These are phyloP conservation scores for Saururus chinensis DNA, from an alignment of 164 flowering plant species.

Conservation along the genomic window DNA sequence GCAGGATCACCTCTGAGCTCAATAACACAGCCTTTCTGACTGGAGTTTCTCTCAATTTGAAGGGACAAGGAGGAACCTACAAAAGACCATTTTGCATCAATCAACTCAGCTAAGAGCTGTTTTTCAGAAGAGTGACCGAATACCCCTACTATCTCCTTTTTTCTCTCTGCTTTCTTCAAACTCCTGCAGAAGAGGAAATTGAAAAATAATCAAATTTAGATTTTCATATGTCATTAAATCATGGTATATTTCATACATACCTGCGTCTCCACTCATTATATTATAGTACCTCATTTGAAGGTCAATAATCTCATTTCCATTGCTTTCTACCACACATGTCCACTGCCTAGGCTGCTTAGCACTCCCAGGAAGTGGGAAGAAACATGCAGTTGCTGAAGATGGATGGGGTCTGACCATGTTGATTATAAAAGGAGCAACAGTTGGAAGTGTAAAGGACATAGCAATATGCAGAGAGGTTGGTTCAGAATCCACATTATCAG, in stretches of 20 bases:
- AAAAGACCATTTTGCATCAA: conserved; percentile 44
- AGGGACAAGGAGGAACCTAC: conserved; percentile 40
- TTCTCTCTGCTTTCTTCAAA: conserved; percentile 19
- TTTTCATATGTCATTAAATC: background rate
- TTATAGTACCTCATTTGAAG: conserved; percentile 73
- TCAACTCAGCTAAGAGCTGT: conserved; percentile 39
- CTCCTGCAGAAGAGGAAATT: conserved; percentile 15
- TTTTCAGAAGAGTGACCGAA: conserved; percentile 34
- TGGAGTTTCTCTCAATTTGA: conserved; percentile 22
- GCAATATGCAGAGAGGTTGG: conserved; percentile 60
- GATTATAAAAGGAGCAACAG: conserved; percentile 34
- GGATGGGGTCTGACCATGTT: conserved; percentile 41
- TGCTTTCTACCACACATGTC: conserved; percentile 46
- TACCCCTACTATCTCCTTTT: conserved; percentile 46
- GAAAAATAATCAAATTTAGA: background rate
- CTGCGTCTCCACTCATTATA: too few relatives aligned
- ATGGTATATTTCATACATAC: too few relatives aligned
- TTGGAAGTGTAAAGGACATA: conserved; percentile 60
- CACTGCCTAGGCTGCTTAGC: conserved; percentile 33
- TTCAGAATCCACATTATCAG: conserved; percentile 12
- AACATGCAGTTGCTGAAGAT: conserved; percentile 34
- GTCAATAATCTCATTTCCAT: conserved; percentile 44
- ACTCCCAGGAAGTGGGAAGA: conserved; percentile 38
- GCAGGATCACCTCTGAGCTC: conserved; percentile 45
- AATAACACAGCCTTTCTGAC: conserved; percentile 30